Percentiles rank a stretch among this genome's conserved stretches.
phyloP scores from a whole-genome alignment of 2,329 filamentous ascomycete species.

The Metarhizium brunneum region DNA sequence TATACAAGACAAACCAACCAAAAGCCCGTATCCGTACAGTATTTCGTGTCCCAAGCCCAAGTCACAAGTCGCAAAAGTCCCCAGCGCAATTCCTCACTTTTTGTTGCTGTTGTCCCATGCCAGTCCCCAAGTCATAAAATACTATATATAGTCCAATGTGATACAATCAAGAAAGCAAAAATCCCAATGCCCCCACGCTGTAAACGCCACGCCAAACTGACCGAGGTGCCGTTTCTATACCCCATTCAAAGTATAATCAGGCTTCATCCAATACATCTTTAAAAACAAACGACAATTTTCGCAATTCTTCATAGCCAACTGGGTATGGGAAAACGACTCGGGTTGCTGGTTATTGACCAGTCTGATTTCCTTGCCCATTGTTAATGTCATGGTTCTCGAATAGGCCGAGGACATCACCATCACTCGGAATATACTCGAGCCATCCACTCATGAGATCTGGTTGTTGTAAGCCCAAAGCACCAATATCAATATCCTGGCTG shows the following conservation, averaged over 20 bases:
- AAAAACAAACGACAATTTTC: neutral
- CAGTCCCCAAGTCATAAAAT: neutral
- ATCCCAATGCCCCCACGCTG: neutral
- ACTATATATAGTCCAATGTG: neutral
- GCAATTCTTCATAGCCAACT: neutral
- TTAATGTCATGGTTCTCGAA: slow-evolving; percentile 32
- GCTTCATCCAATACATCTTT: neutral
- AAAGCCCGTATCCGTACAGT: neutral
- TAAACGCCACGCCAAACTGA: neutral
- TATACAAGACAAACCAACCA: neutral
- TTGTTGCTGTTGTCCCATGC: neutral
- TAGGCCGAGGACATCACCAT: slow-evolving; percentile 53
- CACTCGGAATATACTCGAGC: slow-evolving; percentile 63
- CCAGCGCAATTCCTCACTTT: neutral
- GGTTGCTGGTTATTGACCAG: neutral
- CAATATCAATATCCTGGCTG: slow-evolving; percentile 70
- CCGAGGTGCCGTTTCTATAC: neutral
- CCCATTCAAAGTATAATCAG: neutral
- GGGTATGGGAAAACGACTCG: too few species aligned
- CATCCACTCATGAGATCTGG: slow-evolving; percentile 62
- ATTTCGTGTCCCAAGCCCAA: neutral
- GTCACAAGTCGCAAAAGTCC: too few species aligned
- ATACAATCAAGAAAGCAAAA: neutral
- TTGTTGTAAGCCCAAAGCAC: slow-evolving; percentile 44
- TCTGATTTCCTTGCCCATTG: slow-evolving; percentile 9